Base-by-base conservation (phyloP, 495 filamentous ascomycete genomes). In the Aspergillus hancockii region DNA sequence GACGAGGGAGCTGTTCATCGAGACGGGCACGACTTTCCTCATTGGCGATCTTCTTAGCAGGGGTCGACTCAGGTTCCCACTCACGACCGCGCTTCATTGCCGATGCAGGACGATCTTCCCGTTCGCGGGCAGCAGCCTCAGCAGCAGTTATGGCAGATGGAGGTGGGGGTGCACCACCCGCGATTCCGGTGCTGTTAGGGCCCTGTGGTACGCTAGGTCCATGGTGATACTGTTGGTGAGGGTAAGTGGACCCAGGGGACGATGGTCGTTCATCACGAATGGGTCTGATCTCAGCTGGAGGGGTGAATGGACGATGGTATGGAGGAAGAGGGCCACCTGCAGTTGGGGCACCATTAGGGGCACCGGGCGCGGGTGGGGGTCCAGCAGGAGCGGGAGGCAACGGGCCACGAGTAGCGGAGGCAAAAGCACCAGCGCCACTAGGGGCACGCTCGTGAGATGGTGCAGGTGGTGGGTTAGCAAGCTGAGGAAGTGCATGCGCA, bases 11-110 rank as follows among this genome's bases (percentile, higher is more conserved):
- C 64, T 89, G 84, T 67, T 97, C 92, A 25, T 96, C 92, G 67
- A 97, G 81, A 54, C 91, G 88, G 46, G 89, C 89, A 49, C 93
- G 88, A 55, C 79, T 89, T 68, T 98, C 94, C 7, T 97, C 93
- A 28, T 85, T 95, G 5, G 91, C 86, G 45, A 87, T 86, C 78
- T 97, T 97, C 75, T 97, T 96, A 46, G 70, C 72, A 18, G 85
- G 76, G 1, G 81, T 79, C 28, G 82, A 71, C 19, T 96, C 93
- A n/a, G 63, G 43, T 55, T 97, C 94, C 90, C 94, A 95, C 65
- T 98, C 94, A 40, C 91, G 85, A 63, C 82, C 78, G 58, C 94
- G 83, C 81, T 98, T 98, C 57, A 91, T 85, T 0, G 88, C 89
- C 41, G 88, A 89, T 8, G 86, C 81, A 21, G 90, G 84, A 38